A percentile compares a stretch with the other conserved stretches of the same genome.
Conservation (phyloP, 768 basidiomycete genomes). For the Pulveroboletus ravenelii region DNA sequence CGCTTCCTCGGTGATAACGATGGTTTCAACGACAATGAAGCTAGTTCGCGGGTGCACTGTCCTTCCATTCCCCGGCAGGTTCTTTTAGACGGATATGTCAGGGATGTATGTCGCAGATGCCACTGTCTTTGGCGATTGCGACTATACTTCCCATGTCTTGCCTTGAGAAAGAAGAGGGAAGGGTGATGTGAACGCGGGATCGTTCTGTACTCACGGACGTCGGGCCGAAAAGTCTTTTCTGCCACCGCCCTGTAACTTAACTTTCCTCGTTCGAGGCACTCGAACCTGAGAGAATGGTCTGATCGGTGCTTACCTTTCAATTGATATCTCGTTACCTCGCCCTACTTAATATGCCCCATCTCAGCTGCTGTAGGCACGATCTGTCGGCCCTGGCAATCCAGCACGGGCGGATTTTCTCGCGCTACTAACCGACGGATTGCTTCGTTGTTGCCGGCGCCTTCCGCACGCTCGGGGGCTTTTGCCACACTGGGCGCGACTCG, state of each 20-base stretch:
- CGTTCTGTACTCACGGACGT: not conserved
- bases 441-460: no score
- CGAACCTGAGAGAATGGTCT: not conserved
- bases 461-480: not conserved
- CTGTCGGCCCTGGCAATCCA: slow-evolving; percentile 2
- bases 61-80: not conserved
- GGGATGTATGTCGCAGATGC: not conserved
- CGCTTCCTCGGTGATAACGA: not conserved
- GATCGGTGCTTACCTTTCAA: not conserved
- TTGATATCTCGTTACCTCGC: not conserved
- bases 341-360: not conserved
- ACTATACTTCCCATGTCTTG: not conserved
- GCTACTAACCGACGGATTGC: no score
- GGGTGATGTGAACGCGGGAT: no score
- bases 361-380: not conserved
- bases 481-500: not conserved
- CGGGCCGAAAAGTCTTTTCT: not conserved
- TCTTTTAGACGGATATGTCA: not conserved
- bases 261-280: not conserved
- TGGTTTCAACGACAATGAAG: not conserved
- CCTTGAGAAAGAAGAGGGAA: not conserved
- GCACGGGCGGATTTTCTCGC: not conserved
- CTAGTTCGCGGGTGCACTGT: not conserved
- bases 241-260: not conserved
- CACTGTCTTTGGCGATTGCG: not conserved